Base-by-base conservation (phyloP, 345 rosid genomes). In the Mallotus nudiflorus region DNA sequence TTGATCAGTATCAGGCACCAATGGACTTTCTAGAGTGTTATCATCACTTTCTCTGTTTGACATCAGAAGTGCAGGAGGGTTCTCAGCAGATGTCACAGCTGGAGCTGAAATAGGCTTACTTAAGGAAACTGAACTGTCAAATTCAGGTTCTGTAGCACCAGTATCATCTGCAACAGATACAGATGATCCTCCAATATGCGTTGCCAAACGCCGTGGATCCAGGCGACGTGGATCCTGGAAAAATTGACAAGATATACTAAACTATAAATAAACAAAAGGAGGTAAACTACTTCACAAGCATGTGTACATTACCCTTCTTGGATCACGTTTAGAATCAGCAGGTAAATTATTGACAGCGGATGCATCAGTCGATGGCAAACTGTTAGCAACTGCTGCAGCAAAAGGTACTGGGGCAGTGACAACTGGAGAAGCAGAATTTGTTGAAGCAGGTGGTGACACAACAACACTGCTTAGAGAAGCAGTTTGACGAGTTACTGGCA, bases 151-250 rank as follows among this genome's bases (percentile, higher is more conserved):
- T 48, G 77, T 56, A 49, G 82, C 40, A 73, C 78, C 83, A 68
- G 68, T 51, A 64, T 86, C 91, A 74, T 86, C 93, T 56, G 70
- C 60, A 71, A 72, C 57, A 65, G 87, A 80, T 24, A 78, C 20
- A 46, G 84, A 77, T 49, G 82, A 67, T 62, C 80, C 70, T 78
- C 80, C 96, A 76, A 62, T 74, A 37, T 88, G 60, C 74, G 87
- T 66, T 56, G 80, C 69, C 74, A 73, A 31, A 70, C 89, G 88
- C 54, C 99, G 88, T 42, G 99, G 99, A 83, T 95, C 99, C 77
- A 90, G 75, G 78, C 97, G 97, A 62, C 99, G 99, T 22, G 97
- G 97, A 88, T 95, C 99, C 99, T 95, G 89, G 84, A 73, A 70
- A 62, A 49, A 59, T n/a, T 64, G 73, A 50, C 61, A 33, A 81